Conservation (phyloP, 1,284 basidiomycete genomes). For the Austroboletus niveus region DNA sequence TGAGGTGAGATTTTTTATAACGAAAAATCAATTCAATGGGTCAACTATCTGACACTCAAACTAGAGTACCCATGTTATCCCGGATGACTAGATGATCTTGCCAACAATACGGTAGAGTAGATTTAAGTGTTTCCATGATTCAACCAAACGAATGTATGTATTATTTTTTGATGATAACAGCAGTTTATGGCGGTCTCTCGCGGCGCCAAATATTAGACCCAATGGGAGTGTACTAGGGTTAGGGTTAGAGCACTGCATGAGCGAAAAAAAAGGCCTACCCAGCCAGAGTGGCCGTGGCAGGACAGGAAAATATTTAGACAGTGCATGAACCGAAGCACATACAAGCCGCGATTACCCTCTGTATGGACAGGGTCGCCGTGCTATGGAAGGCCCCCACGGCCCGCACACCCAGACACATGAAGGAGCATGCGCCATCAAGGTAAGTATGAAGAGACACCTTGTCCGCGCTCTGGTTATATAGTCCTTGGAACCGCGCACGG, state of each 20-base stretch:
- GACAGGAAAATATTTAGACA: constrained; percentile 32
- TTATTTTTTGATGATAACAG: too few species aligned
- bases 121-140: too few species aligned
- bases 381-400: constrained; percentile 46
- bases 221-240: constrained; percentile 13
- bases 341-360: constrained; percentile 33
- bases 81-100: constrained; percentile 11
- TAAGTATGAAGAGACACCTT: constrained; percentile 28
- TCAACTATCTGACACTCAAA: not conserved
- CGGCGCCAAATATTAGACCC: too few species aligned
- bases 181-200: too few species aligned
- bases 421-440: constrained; percentile 35
- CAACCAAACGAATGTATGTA: too few species aligned
- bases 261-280: constrained; percentile 33
- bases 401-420: constrained; percentile 43
- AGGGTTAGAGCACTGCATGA: constrained; percentile 20
- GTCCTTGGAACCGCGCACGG: constrained; percentile 15
- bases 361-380: constrained; percentile 48
- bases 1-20: constrained; percentile 25
- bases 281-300: constrained; percentile 37
- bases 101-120: too few species aligned
- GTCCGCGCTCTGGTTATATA: constrained; percentile 19
- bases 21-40: not conserved
- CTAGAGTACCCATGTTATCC: constrained; percentile 22
- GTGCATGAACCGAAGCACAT: constrained; percentile 37